These are phyloP conservation scores for Euphorbia pulcherrima DNA, from an alignment of 345 rosid species.

Conservation along the genomic window DNA sequence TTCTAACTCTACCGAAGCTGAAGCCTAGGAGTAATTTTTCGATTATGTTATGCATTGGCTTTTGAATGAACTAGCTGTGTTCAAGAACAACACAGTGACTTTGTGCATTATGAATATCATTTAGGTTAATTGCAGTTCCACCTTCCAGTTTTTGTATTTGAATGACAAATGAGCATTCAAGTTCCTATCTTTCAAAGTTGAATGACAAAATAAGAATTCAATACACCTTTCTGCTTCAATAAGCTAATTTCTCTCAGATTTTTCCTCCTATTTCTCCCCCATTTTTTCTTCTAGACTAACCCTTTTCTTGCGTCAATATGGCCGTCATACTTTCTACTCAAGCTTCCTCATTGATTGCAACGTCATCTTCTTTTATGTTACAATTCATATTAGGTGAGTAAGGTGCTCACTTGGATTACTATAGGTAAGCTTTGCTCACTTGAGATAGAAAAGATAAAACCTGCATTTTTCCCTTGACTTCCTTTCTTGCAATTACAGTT, in stretches of 20 bases:
- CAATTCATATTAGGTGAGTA: neutral
- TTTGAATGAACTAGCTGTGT: neutral
- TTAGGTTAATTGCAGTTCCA: neutral
- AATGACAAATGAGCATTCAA: no score
- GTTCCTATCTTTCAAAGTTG: neutral
- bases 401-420: neutral
- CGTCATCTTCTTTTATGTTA: neutral
- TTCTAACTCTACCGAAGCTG: neutral
- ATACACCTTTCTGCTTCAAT: neutral
- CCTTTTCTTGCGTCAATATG: neutral
- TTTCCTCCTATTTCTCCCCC: neutral
- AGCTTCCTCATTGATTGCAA: neutral
- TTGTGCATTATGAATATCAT: neutral
- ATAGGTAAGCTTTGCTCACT: no score
- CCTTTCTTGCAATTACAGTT: neutral
- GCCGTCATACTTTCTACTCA: neutral
- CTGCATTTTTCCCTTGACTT: no score
- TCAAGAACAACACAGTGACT: neutral
- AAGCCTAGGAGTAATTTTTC: neutral
- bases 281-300: neutral
- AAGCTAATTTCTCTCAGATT: neutral
- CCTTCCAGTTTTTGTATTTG: no score
- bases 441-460: no score
- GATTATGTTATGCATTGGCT: neutral
- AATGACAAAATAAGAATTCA: no score